These are phyloP conservation scores for Pleodorina starrii DNA, from an alignment of 139 green algal species.

Conservation along the genomic window DNA sequence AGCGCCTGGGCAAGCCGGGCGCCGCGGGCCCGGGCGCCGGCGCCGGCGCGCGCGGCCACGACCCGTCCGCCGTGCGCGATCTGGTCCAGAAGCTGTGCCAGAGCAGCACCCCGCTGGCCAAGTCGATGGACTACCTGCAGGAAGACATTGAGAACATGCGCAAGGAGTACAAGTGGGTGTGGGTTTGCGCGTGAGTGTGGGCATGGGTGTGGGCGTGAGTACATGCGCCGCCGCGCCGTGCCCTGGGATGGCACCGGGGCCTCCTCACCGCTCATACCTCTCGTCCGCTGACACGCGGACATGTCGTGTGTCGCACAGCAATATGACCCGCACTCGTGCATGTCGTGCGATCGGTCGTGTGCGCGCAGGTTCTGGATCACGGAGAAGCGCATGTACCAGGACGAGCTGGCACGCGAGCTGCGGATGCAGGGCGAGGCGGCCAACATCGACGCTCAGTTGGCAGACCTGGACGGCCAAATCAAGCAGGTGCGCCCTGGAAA, in stretches of 20 bases:
- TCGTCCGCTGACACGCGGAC: too few relatives aligned
- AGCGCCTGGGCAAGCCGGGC: conserved; percentile 49
- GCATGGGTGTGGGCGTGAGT: too few relatives aligned
- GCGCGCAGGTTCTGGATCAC: conserved; percentile 73
- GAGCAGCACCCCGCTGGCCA: conserved; percentile 75
- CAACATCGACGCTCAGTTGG: conserved; percentile 58
- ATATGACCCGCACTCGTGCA: too few relatives aligned
- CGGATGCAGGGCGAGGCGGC: conserved; percentile 62
- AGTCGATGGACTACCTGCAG: conserved; percentile 80
- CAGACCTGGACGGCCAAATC: conserved; percentile 65
- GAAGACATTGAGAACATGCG: conserved; percentile 77
- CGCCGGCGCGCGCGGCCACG: conserved; percentile 19
- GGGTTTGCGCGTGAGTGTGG: too few relatives aligned
- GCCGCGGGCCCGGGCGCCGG: background rate
- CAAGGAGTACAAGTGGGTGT: conserved; percentile 64
- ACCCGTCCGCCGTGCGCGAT: conserved; percentile 65
- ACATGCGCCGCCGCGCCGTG: too few relatives aligned
- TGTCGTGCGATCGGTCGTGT: too few relatives aligned
- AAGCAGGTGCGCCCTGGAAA: conserved; percentile 34
- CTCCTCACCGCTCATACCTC: too few relatives aligned
- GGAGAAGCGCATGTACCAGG: conserved; percentile 71
- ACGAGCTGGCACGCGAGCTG: conserved; percentile 65
- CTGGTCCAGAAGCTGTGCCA: conserved; percentile 80
- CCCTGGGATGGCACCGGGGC: too few relatives aligned
- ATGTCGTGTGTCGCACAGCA: too few relatives aligned